A percentile compares a stretch with the other conserved stretches of the same genome.
These are phyloP conservation scores for Nigrograna mackinnonii DNA, from an alignment of 2,329 filamentous ascomycete genomes.

Conservation along the genomic window DNA sequence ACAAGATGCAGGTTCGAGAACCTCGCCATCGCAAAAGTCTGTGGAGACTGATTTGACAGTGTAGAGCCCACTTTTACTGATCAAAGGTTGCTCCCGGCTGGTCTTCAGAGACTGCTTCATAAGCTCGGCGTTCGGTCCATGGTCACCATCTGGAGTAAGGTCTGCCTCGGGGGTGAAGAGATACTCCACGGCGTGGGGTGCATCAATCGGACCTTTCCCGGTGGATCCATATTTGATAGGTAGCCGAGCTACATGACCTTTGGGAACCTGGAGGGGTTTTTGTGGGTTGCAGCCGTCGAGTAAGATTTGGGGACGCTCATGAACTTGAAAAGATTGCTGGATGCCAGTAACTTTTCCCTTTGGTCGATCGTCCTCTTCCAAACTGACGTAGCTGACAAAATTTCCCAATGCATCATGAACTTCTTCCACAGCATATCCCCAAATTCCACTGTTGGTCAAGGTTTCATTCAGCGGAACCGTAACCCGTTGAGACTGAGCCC, in stretches of 20 bases:
- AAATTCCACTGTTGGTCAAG: constrained; percentile 75
- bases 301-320: constrained; percentile 77
- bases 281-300: constrained; percentile 78
- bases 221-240: constrained; percentile 72
- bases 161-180: constrained; percentile 77
- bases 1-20: constrained; percentile 93
- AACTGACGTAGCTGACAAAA: constrained; percentile 70
- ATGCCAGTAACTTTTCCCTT: constrained; percentile 65
- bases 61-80: constrained; percentile 83
- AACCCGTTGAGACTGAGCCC: constrained; percentile 77
- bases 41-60: constrained; percentile 79
- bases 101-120: constrained; percentile 66
- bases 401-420: constrained; percentile 92
- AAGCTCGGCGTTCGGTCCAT: constrained; percentile 58
- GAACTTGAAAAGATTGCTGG: constrained; percentile 79
- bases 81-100: constrained; percentile 65
- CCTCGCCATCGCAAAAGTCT: constrained; percentile 81
- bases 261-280: constrained; percentile 80
- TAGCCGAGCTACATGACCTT: constrained; percentile 67
- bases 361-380: constrained; percentile 66
- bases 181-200: constrained; percentile 75
- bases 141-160: constrained; percentile 70
- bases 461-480: constrained; percentile 89
- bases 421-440: constrained; percentile 90
- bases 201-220: constrained; percentile 61